Conservation (phyloP, 495 filamentous ascomycete species). For the Tuber calosporum region DNA sequence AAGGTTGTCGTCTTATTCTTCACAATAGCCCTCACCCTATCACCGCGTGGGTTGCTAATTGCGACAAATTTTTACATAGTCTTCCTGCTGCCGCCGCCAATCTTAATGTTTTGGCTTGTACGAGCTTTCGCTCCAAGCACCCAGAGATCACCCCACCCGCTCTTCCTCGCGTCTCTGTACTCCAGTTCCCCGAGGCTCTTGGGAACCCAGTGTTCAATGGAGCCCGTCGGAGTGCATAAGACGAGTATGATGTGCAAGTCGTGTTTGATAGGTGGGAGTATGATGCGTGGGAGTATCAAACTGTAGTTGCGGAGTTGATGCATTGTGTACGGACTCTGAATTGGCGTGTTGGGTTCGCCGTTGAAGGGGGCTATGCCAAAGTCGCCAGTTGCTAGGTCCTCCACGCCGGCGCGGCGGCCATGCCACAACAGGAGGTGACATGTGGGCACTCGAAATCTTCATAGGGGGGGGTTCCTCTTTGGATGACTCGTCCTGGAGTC, state of each 20-base stretch:
- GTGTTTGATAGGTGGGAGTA: constrained; percentile 78
- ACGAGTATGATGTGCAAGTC: constrained; percentile 78
- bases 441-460: constrained; percentile 86
- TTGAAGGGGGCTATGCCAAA: constrained; percentile 32
- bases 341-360: neutral
- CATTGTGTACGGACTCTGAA: constrained; percentile 41
- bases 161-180: too few relatives aligned
- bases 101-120: constrained; percentile 52
- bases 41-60: constrained; percentile 29
- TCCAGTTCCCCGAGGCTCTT: too few relatives aligned
- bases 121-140: constrained; percentile 79
- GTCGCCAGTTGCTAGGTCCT: constrained; percentile 11
- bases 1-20: constrained; percentile 25
- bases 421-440: constrained; percentile 69
- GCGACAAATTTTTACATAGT: constrained; percentile 32
- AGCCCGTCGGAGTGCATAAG: constrained; percentile 73
- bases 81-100: constrained; percentile 31
- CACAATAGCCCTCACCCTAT: constrained; percentile 32
- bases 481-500: constrained; percentile 56
- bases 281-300: constrained; percentile 66
- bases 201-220: too few relatives aligned
- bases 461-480: constrained; percentile 63
- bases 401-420: constrained; percentile 43
- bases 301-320: constrained; percentile 45
- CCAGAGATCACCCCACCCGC: too few relatives aligned